phyloP scores from a whole-genome alignment of 2,329 filamentous ascomycete species.

The Ophiostoma novo-ulmi region DNA sequence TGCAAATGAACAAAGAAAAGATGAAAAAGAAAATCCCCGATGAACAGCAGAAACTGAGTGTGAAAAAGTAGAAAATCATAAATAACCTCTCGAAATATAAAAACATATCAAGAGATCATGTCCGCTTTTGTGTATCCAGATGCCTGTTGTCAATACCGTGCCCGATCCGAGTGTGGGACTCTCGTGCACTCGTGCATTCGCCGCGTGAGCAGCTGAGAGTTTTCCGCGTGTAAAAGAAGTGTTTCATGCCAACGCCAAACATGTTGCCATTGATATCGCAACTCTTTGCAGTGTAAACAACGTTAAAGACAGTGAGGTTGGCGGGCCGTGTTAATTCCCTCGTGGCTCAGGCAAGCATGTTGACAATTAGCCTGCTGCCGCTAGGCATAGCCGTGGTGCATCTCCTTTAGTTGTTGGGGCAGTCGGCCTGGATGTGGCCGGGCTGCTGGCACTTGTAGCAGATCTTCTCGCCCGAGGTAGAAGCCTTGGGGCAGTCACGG shows the following conservation, averaged over 20 bases:
- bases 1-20: slow-evolving; percentile 16
- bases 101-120: slow-evolving; percentile 19
- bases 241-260: slow-evolving; percentile 29
- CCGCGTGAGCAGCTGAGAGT: slow-evolving; percentile 30
- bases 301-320: slow-evolving; percentile 13
- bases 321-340: slow-evolving; percentile 25
- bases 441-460: slow-evolving; percentile 91
- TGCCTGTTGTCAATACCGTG: slow-evolving; percentile 33
- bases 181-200: slow-evolving; percentile 25
- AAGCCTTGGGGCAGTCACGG: slow-evolving; percentile 92
- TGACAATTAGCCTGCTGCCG: slow-evolving; percentile 24
- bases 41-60: slow-evolving; percentile 25
- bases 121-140: slow-evolving; percentile 33
- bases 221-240: slow-evolving; percentile 32
- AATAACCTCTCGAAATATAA: slow-evolving; percentile 21
- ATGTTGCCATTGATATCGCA: slow-evolving; percentile 28
- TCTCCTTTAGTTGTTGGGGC: slow-evolving; percentile 66
- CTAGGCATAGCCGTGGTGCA: slow-evolving; percentile 12
- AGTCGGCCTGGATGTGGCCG: slow-evolving; percentile 89
- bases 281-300: slow-evolving; percentile 22
- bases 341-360: slow-evolving; percentile 22
- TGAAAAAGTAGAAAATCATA: slow-evolving; percentile 26
- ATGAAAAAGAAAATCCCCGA: slow-evolving; percentile 19
- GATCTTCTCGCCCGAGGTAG: slow-evolving; percentile 79
- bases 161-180: slow-evolving; percentile 26